A percentile compares a stretch with the other conserved stretches of the same genome.
These are phyloP conservation scores for Pestalotiopsis sp. DNA, from an alignment of 2,329 filamentous ascomycete genomes.

Conservation along the genomic window DNA sequence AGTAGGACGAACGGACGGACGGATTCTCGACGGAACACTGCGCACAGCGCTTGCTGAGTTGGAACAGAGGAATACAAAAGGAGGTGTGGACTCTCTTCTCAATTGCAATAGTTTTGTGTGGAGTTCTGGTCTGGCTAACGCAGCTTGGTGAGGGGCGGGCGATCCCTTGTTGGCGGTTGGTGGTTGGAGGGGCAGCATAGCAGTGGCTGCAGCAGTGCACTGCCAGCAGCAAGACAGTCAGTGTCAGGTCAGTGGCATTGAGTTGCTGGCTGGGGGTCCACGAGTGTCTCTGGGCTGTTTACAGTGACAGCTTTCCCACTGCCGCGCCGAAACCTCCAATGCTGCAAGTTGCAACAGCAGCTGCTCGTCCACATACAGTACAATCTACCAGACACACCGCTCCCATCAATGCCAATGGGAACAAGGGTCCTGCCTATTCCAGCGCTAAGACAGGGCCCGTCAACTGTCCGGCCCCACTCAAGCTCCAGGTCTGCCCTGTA, in stretches of 20 bases:
- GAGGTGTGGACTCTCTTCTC: slow-evolving; percentile 10
- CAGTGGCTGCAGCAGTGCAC: background rate
- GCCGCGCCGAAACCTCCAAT: too few species aligned
- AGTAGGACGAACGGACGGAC: background rate
- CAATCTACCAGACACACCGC: slow-evolving; percentile 4
- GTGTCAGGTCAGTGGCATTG: background rate
- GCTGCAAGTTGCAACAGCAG: background rate
- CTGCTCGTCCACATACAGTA: background rate
- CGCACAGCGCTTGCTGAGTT: slow-evolving; percentile 18
- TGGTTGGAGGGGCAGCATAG: slow-evolving; percentile 6
- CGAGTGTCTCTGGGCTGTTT: too few species aligned
- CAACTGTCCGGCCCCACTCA: background rate
- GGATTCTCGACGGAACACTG: slow-evolving; percentile 14
- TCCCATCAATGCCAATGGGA: background rate
- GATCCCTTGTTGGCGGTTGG: slow-evolving; percentile 1
- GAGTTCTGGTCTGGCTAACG: slow-evolving; percentile 3
- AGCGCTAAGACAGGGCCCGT: background rate
- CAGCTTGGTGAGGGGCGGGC: slow-evolving; percentile 2
- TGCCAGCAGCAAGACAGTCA: background rate
- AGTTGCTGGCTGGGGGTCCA: background rate
- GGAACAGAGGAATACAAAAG: slow-evolving; percentile 9
- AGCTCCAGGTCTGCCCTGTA: background rate
- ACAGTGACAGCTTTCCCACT: too few species aligned
- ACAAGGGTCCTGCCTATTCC: slow-evolving; percentile 10
- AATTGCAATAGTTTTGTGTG: slow-evolving; percentile 12